A percentile compares a stretch with the other conserved stretches of the same genome.
phyloP scores from a whole-genome alignment of 176 grass and related monocot species.

The Cenchrus americanus region DNA sequence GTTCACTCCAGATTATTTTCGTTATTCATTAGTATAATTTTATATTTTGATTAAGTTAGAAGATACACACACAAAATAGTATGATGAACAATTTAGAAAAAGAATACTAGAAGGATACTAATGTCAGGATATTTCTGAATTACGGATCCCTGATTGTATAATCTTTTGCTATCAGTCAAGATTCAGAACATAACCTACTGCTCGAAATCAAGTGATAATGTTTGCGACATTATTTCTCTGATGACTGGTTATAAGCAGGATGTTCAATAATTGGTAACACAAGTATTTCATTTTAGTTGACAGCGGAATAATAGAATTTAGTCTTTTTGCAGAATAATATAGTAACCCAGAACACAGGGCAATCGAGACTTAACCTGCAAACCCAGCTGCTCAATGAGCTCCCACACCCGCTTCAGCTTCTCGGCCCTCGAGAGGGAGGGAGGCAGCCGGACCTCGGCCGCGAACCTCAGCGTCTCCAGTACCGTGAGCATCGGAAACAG shows the following conservation, averaged over 20 bases:
- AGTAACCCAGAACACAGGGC: background rate
- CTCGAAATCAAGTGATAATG: background rate
- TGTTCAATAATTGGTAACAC: background rate
- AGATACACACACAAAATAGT: background rate
- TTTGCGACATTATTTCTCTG: background rate
- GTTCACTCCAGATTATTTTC: background rate
- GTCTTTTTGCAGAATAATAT: background rate
- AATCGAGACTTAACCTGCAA: conserved; percentile 44
- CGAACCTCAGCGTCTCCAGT: conserved; percentile 69
- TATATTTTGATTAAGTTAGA: background rate
- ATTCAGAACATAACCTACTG: background rate
- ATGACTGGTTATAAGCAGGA: background rate
- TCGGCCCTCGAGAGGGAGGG: conserved; percentile 60
- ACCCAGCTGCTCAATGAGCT: conserved; percentile 74
- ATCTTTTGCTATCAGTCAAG: background rate
- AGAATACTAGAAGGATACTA: background rate
- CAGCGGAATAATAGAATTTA: background rate
- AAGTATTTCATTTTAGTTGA: background rate
- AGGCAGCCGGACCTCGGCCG: conserved; percentile 66
- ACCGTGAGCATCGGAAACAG: conserved; percentile 75
- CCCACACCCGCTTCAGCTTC: conserved; percentile 68
- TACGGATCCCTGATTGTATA: background rate
- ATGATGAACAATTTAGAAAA: background rate
- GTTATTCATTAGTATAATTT: background rate
- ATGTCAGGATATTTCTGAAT: background rate